A percentile compares a stretch with the other conserved stretches of the same genome.
Conservation (phyloP, 2,329 filamentous ascomycete species). For the Cordyceps cicadae region DNA sequence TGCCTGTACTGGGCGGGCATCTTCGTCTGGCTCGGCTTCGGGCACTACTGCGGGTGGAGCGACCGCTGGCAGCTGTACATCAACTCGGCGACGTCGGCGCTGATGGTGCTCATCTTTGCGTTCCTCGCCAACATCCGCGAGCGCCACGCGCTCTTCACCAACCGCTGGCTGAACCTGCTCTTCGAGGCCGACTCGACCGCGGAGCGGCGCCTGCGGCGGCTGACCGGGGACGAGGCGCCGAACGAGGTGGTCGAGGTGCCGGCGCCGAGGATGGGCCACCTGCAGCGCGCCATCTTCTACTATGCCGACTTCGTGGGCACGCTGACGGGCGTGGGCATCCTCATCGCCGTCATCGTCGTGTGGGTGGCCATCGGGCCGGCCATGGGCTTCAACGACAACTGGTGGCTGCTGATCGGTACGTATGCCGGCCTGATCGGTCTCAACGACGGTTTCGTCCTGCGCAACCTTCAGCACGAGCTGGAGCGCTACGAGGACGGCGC, state of each 20-base stretch:
- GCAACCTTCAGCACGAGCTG: constrained; percentile 31
- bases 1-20: constrained; percentile 29
- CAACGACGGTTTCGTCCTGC: constrained; percentile 36
- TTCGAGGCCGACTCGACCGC: constrained; percentile 27
- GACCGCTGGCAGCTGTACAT: constrained; percentile 33
- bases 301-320: constrained; percentile 36
- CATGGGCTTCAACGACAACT: constrained; percentile 33
- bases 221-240: constrained; percentile 24
- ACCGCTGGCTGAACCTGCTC: constrained; percentile 24
- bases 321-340: constrained; percentile 29
- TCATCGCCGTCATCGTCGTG: constrained; percentile 25
- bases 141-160: constrained; percentile 25
- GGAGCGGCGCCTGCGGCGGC: constrained; percentile 25
- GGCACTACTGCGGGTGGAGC: constrained; percentile 21
- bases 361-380: constrained; percentile 32
- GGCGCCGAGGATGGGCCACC: constrained; percentile 22
- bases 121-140: constrained; percentile 32
- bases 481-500: constrained; percentile 16
- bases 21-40: constrained; percentile 26
- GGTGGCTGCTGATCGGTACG: constrained; percentile 40
- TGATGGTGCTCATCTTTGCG: constrained; percentile 31
- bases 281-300: constrained; percentile 32
- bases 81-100: constrained; percentile 33
- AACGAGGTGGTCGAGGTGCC: constrained; percentile 27
- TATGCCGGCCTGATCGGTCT: constrained; percentile 39